A percentile compares a stretch with the other conserved stretches of the same genome.
These are phyloP conservation scores for Aspergillus aculeatinus DNA, from an alignment of 2,329 filamentous ascomycete species.

Conservation along the genomic window DNA sequence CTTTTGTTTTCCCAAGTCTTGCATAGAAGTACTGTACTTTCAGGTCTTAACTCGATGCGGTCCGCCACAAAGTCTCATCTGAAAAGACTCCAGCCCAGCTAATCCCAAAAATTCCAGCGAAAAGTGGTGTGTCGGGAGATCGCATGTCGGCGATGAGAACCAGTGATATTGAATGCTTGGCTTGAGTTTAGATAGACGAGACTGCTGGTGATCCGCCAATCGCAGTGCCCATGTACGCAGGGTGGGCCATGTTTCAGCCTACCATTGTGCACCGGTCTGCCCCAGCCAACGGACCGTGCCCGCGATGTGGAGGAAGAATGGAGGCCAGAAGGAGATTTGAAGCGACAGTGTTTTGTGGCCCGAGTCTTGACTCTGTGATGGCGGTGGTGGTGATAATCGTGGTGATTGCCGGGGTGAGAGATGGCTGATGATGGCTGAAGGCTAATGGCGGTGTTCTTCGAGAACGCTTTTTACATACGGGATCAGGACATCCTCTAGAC, in stretches of 20 bases:
- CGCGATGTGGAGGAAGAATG: conserved; percentile 10
- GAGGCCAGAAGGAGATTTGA: background rate
- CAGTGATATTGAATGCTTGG: background rate
- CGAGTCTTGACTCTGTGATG: background rate
- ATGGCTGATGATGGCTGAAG: background rate
- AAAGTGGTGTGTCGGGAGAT: background rate
- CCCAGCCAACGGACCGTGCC: conserved; percentile 17
- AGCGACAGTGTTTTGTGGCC: background rate
- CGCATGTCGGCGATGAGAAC: conserved; percentile 1
- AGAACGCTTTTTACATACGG: too few relatives aligned
- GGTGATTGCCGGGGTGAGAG: background rate
- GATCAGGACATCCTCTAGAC: background rate
- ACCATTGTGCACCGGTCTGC: conserved; percentile 13
- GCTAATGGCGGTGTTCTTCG: too few relatives aligned
- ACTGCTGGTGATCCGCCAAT: background rate
- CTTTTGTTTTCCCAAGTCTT: background rate
- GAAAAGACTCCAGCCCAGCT: background rate
- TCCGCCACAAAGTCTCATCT: background rate
- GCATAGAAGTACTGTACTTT: background rate
- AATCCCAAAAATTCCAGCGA: background rate
- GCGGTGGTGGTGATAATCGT: background rate
- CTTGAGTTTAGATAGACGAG: background rate
- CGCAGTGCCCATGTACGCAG: background rate
- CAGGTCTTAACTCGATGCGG: background rate
- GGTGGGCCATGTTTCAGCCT: conserved; percentile 12